Percentiles rank a stretch among this genome's conserved stretches.
phyloP scores from a whole-genome alignment of 2,329 filamentous ascomycete genomes.

The Phialocephala sp. region DNA sequence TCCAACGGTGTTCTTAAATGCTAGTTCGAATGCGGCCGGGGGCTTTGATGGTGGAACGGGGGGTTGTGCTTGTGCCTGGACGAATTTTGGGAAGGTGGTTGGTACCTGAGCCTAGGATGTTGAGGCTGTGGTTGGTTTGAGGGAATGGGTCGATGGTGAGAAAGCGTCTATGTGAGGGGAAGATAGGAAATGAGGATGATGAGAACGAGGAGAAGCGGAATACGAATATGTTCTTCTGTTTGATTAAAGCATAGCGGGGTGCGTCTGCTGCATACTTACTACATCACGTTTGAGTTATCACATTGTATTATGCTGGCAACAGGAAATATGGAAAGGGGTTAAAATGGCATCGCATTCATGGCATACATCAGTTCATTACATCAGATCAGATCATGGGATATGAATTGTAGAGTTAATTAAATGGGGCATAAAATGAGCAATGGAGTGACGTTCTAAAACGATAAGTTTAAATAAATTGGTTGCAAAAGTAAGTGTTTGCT shows the following conservation, averaged over 20 bases:
- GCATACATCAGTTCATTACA: background rate
- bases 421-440: slow-evolving; percentile 15
- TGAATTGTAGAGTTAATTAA: background rate
- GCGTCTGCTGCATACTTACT: slow-evolving; percentile 8
- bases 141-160: background rate
- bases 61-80: slow-evolving; percentile 67
- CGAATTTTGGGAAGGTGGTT: slow-evolving; percentile 49
- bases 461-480: background rate
- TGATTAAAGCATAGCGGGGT: slow-evolving; percentile 9
- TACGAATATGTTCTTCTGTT: background rate
- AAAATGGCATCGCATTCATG: background rate
- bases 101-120: background rate
- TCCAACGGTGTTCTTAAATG: slow-evolving; percentile 43
- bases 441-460: background rate
- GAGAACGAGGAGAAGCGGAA: background rate
- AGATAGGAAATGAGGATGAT: too few relatives aligned
- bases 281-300: background rate
- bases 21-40: slow-evolving; percentile 54
- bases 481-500: background rate
- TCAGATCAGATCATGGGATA: background rate
- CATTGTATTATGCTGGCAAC: background rate
- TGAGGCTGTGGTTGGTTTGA: background rate
- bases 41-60: slow-evolving; percentile 68
- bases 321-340: background rate
- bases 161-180: too few relatives aligned